A percentile compares a stretch with the other conserved stretches of the same genome.
Conservation (phyloP, 805 yeast species). For the Ogataea chonburiensis region DNA sequence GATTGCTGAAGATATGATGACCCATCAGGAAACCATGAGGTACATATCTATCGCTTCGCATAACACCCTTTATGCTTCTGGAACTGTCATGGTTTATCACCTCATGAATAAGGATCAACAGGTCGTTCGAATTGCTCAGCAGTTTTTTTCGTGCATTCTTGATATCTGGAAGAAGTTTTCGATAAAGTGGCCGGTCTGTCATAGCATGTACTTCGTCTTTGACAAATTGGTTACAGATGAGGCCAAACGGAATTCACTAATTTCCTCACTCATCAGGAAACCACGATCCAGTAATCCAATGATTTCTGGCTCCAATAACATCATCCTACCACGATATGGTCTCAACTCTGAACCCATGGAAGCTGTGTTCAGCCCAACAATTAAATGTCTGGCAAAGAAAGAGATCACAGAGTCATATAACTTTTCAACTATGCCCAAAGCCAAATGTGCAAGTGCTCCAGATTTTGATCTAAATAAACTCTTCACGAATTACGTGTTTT, state of each 20-base stretch:
- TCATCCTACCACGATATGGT: slow-evolving; percentile 17
- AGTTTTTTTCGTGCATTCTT: slow-evolving; percentile 24
- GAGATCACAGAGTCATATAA: slow-evolving; percentile 5
- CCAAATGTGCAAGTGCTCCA: slow-evolving; percentile 15
- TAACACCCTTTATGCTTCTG: slow-evolving; percentile 52
- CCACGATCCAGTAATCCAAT: slow-evolving; percentile 8
- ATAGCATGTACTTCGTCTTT: slow-evolving; percentile 52
- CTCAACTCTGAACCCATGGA: no score
- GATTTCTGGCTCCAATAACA: slow-evolving; percentile 16
- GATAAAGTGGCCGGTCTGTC: slow-evolving; percentile 54
- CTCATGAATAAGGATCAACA: slow-evolving; percentile 34
- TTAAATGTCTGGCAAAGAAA: no score
- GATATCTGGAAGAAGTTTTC: slow-evolving; percentile 39
- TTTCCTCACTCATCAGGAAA: slow-evolving; percentile 13
- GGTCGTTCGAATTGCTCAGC: slow-evolving; percentile 25
- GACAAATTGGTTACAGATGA: slow-evolving; percentile 39
- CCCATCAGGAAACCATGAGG: slow-evolving; percentile 50
- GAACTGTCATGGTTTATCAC: slow-evolving; percentile 70
- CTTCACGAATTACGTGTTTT: slow-evolving; percentile 29
- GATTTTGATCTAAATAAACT: slow-evolving; percentile 24
- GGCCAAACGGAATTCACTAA: slow-evolving; percentile 18
- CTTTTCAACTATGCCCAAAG: slow-evolving; percentile 4
- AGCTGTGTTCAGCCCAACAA: no score
- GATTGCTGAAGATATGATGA: slow-evolving; percentile 55
- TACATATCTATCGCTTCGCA: slow-evolving; percentile 39